Base-by-base conservation (phyloP, 2,329 filamentous ascomycete genomes). In the Trichophyton equinum region DNA sequence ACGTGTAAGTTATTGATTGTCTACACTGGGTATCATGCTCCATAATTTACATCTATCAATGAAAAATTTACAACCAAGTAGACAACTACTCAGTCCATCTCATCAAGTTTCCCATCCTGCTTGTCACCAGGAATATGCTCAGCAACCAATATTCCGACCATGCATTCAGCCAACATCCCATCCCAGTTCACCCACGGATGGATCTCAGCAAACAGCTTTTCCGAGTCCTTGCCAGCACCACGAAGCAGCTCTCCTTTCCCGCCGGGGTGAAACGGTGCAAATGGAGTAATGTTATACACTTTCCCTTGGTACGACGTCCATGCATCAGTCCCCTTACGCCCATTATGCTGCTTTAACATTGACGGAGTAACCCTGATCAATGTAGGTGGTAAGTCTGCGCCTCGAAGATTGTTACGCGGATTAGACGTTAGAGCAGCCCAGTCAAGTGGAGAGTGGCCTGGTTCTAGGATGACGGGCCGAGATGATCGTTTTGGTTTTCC, bases 271-370 rank as follows among this genome's bases (percentile, higher is more conserved):
- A 91, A 99, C 1, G 88, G 85, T 40, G 91, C 72, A 71, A 97
- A 99, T 0, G 92, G 90, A 0, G 86, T 87, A 62, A 99, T 86
- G 69, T 97, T 97, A 76, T 97, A 99, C 30, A 97, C 92, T 68
- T 88, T 88, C 1, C 92, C 91, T 63, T 89, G 87, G 63, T 95
- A 86, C 1, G 85, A 88, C 63, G 88, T 95, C 94, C 94, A 99
- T 0, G 91, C 90, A 68, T 95, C 89, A 64, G 82, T 85, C 7
- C 90, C 90, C 70, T 87, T 88, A 33, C 92, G 84, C 0, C 92
- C 92, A 44, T 88, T 95, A 74, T 90, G 85, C 44, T 78, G 75
- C 71, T 86, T 87, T 11, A 99, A 80, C 80, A 89, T 83, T 4
- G 85, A 85, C 1, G 92, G 91, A 4, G 91, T 89, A 40, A 99